These are phyloP conservation scores for Clonostachys rhizophaga DNA, from an alignment of 2,329 filamentous ascomycete species.

Conservation along the genomic window DNA sequence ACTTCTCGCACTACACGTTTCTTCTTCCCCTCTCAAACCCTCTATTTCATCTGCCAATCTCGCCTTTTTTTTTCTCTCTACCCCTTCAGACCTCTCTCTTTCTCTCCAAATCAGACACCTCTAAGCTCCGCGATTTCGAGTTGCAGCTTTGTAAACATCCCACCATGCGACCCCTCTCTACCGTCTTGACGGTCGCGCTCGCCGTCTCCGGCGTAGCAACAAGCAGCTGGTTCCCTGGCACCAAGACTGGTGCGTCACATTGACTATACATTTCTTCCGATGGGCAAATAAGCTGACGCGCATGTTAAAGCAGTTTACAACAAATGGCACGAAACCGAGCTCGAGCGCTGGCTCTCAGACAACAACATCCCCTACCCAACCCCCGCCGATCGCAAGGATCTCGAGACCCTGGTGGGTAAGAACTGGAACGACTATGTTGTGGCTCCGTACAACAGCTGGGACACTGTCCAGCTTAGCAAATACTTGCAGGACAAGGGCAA, in stretches of 20 bases:
- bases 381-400: constrained; percentile 85
- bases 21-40: neutral
- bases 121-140: neutral
- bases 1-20: neutral
- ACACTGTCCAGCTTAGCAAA: constrained; percentile 59
- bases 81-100: neutral
- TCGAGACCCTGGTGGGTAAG: constrained; percentile 83
- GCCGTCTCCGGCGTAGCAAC: constrained; percentile 66
- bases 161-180: constrained; percentile 74
- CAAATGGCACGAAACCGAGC: constrained; percentile 97
- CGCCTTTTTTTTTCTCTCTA: neutral
- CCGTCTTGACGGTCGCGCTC: constrained; percentile 66
- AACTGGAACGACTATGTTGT: constrained; percentile 83
- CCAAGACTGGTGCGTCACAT: constrained; percentile 63
- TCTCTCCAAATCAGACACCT: constrained; percentile 1
- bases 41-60: too few relatives aligned
- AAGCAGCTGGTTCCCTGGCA: constrained; percentile 73
- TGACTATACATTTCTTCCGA: neutral
- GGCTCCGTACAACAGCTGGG: constrained; percentile 74
- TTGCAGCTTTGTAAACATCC: neutral
- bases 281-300: neutral
- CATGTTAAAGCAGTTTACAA: constrained; percentile 70
- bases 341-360: constrained; percentile 94
- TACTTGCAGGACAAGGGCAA: constrained; percentile 70
- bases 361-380: constrained; percentile 88